phyloP scores from a whole-genome alignment of 106 monocot species.

The Chionographis japonica region DNA sequence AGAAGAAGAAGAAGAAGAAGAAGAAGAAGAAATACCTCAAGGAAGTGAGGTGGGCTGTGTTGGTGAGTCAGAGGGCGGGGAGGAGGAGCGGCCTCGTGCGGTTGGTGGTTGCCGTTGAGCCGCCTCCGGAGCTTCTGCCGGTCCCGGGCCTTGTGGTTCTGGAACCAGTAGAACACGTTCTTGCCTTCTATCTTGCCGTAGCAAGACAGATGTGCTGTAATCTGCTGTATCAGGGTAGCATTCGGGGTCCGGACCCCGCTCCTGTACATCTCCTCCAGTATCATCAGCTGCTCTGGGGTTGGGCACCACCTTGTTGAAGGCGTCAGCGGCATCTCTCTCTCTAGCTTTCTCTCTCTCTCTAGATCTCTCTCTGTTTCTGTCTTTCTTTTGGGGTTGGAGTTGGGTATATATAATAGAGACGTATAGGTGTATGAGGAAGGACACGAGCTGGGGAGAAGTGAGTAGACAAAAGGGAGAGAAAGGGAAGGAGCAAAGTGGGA shows the following conservation, averaged over 20 bases:
- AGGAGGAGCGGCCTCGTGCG: not conserved
- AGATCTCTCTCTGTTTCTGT: no score
- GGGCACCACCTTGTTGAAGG: constrained; percentile 75
- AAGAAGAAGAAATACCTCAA: no score
- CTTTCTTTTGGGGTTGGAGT: no score
- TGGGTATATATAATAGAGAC: no score
- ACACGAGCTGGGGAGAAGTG: no score
- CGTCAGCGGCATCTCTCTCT: constrained; percentile 50
- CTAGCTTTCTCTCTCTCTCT: not conserved
- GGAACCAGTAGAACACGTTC: constrained; percentile 91
- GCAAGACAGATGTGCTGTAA: constrained; percentile 55
- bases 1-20: no score
- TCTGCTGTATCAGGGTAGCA: constrained; percentile 69
- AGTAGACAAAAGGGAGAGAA: no score
- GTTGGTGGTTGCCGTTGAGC: constrained; percentile 49
- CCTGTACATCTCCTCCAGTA: constrained; percentile 77
- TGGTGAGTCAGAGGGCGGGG: not conserved
- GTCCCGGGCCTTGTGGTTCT: constrained; percentile 86
- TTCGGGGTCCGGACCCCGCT: constrained; percentile 69
- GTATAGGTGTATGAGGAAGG: no score
- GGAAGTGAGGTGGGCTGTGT: not conserved
- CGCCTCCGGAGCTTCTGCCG: constrained; percentile 59
- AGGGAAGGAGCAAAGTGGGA: no score
- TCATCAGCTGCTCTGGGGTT: constrained; percentile 82
- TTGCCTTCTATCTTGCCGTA: constrained; percentile 82